Percentiles rank a stretch among this genome's conserved stretches.
These are phyloP conservation scores for Rhexocercosporidium sp. DNA, from an alignment of 2,329 filamentous ascomycete genomes.

Conservation along the genomic window DNA sequence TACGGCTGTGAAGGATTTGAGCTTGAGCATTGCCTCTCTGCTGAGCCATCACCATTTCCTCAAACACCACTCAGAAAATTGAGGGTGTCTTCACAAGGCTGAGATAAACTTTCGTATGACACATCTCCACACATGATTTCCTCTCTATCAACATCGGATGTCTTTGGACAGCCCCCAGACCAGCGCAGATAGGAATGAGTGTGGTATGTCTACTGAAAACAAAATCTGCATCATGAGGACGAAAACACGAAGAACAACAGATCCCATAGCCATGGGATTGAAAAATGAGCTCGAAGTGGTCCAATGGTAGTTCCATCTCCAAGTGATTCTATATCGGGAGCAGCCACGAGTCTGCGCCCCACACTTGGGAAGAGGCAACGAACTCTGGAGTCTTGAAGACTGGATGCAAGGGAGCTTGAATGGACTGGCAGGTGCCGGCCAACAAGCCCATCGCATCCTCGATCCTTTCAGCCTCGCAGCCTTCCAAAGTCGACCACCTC, in stretches of 20 bases:
- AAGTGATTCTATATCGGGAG: neutral
- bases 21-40: neutral
- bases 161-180: neutral
- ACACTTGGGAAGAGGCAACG: neutral
- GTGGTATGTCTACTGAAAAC: neutral
- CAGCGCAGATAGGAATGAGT: neutral
- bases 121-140: neutral
- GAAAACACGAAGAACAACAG: neutral
- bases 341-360: neutral
- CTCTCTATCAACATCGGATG: neutral
- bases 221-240: neutral
- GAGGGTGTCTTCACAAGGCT: neutral
- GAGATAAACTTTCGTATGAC: neutral
- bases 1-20: neutral
- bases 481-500: neutral
- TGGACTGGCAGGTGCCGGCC: neutral
- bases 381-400: too few species aligned
- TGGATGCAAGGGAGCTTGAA: neutral
- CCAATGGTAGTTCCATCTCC: neutral
- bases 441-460: neutral
- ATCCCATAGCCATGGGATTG: neutral
- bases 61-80: neutral
- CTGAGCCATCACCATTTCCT: neutral
- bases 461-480: conserved; percentile 7
- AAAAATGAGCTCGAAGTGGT: neutral